A percentile compares a stretch with the other conserved stretches of the same genome.
Conservation (phyloP, 495 filamentous ascomycete species). For the Penicillium daleae region DNA sequence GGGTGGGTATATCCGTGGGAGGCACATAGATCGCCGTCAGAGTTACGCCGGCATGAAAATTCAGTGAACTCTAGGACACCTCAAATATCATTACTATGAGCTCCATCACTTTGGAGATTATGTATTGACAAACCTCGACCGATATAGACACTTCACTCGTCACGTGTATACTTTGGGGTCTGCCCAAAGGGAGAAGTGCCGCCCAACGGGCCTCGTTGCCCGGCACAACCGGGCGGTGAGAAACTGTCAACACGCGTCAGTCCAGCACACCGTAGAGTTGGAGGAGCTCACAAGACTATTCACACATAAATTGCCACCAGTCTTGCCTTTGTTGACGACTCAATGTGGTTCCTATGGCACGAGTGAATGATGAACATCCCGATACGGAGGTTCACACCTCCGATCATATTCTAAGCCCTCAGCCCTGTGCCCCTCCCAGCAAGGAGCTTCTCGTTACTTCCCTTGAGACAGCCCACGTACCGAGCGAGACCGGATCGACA, state of each 20-base stretch:
- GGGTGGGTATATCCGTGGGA: slow-evolving; percentile 7
- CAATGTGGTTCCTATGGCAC: slow-evolving; percentile 26
- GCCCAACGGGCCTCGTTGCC: slow-evolving; percentile 28
- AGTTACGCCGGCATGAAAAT: no score
- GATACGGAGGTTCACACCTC: slow-evolving; percentile 16
- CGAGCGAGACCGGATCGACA: slow-evolving; percentile 20
- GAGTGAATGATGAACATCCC: slow-evolving; percentile 22
- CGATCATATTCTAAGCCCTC: slow-evolving; percentile 31
- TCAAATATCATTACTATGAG: background rate
- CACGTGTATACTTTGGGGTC: slow-evolving; percentile 5
- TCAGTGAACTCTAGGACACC: background rate
- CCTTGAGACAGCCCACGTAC: slow-evolving; percentile 27
- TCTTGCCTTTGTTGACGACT: background rate
- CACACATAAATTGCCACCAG: background rate
- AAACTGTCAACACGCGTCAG: slow-evolving; percentile 20
- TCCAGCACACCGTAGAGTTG: background rate
- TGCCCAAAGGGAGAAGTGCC: background rate
- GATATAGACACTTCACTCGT: background rate
- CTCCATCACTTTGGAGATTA: background rate
- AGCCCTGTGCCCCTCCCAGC: slow-evolving; percentile 24
- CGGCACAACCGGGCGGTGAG: slow-evolving; percentile 38
- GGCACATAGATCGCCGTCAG: slow-evolving; percentile 13
- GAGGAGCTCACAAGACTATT: background rate
- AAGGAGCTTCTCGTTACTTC: slow-evolving; percentile 27
- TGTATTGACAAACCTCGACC: background rate